phyloP scores from a whole-genome alignment of 805 yeast genomes.

The Blastobotrys attinorum region DNA sequence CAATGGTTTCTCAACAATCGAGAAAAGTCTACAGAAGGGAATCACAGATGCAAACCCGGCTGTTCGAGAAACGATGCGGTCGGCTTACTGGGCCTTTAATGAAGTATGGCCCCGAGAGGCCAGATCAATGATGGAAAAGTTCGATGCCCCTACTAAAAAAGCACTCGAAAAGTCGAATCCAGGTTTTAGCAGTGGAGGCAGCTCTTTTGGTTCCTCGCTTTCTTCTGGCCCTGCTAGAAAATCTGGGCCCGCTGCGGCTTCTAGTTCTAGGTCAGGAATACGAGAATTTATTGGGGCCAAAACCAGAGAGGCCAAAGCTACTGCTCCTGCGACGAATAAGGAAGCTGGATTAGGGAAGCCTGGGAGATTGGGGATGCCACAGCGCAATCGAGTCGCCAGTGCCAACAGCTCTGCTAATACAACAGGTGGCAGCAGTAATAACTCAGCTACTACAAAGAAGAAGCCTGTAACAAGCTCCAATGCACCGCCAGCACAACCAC shows the following conservation, averaged over 20 bases:
- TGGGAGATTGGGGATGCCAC: not conserved
- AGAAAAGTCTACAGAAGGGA: conserved; percentile 48
- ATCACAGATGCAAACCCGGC: conserved; percentile 72
- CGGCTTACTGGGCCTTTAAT: conserved; percentile 63
- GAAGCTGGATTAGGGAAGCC: not conserved
- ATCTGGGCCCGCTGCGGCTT: not conserved
- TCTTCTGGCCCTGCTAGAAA: too few relatives aligned
- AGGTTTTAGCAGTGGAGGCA: too few relatives aligned
- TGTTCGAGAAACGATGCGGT: conserved; percentile 69
- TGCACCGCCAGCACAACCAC: too few relatives aligned
- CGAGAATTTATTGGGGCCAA: conserved; percentile 15
- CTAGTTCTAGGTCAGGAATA: conserved; percentile 8
- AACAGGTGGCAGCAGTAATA: too few relatives aligned
- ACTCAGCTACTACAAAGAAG: too few relatives aligned
- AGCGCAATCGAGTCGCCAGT: not conserved
- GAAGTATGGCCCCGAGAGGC: conserved; percentile 47
- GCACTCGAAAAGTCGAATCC: conserved; percentile 60
- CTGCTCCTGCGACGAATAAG: not conserved
- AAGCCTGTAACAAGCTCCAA: too few relatives aligned
- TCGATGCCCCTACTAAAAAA: conserved; percentile 43
- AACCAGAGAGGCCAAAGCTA: conserved; percentile 5
- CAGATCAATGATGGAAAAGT: conserved; percentile 28
- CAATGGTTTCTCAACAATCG: conserved; percentile 37
- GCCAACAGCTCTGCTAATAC: too few relatives aligned
- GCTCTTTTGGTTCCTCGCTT: too few relatives aligned